Conservation (phyloP, 2,329 filamentous ascomycete species). For the Alternaria panax region DNA sequence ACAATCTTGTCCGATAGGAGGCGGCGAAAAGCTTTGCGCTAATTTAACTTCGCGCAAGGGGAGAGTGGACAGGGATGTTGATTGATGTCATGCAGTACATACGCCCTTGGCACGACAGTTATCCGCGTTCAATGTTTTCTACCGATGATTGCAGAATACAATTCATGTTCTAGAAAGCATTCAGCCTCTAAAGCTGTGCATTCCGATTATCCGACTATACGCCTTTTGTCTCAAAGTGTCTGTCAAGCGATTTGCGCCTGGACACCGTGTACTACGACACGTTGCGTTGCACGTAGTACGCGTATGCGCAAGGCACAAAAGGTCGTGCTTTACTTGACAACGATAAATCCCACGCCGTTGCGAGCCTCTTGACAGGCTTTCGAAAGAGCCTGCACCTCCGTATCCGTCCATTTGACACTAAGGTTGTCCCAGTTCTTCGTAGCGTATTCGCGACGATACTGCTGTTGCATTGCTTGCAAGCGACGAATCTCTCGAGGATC, state of each 20-base stretch:
- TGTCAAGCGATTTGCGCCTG: constrained; percentile 24
- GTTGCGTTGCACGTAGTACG: constrained; percentile 30
- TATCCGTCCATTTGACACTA: constrained; percentile 70
- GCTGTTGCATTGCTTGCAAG: constrained; percentile 63
- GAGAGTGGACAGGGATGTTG: constrained; percentile 14
- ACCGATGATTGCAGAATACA: background rate
- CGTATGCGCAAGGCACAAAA: constrained; percentile 41
- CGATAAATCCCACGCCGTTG: constrained; percentile 65
- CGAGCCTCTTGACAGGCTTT: constrained; percentile 64
- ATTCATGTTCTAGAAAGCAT: constrained; percentile 2
- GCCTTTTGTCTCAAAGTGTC: constrained; percentile 9
- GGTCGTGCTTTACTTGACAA: constrained; percentile 59
- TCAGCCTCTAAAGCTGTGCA: constrained; percentile 15
- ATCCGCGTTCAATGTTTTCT: constrained; percentile 2
- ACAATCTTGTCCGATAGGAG: constrained; percentile 15
- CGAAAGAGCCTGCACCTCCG: constrained; percentile 66
- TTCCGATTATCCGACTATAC: constrained; percentile 14
- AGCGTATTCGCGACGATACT: constrained; percentile 64
- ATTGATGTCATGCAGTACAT: constrained; percentile 10
- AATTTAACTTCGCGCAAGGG: constrained; percentile 18
- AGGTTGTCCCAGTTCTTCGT: constrained; percentile 70
- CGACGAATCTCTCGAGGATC: constrained; percentile 65
- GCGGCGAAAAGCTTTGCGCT: constrained; percentile 16
- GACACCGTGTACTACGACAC: constrained; percentile 33
- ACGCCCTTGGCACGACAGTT: background rate